Percentiles rank a stretch among this genome's conserved stretches.
phyloP scores from a whole-genome alignment of 306 rosid genomes.

The Corylus heterophylla region DNA sequence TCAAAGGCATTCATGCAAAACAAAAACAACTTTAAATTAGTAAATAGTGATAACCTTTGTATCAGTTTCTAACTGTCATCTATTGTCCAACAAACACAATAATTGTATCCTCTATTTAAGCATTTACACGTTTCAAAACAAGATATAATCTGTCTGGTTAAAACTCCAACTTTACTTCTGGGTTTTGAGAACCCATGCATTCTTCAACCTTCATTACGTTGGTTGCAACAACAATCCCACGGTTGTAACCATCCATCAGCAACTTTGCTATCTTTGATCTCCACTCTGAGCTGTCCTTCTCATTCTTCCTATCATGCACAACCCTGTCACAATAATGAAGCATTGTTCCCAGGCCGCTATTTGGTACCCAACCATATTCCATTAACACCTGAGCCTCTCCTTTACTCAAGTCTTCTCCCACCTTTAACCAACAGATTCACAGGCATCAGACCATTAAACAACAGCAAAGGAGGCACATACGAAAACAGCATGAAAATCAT shows the following conservation, averaged over 20 bases:
- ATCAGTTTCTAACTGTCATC: background rate
- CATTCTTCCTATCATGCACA: constrained; percentile 72
- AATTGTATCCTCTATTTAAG: background rate
- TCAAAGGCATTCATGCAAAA: background rate
- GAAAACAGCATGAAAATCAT: constrained; percentile 1
- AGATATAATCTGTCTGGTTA: constrained; percentile 9
- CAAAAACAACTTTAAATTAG: too few species aligned
- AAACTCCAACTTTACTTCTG: constrained; percentile 41
- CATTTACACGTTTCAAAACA: constrained; percentile 19
- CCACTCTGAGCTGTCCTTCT: constrained; percentile 68
- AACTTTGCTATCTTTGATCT: constrained; percentile 76
- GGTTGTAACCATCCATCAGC: constrained; percentile 66
- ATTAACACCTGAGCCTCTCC: constrained; percentile 73
- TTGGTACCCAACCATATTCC: constrained; percentile 80
- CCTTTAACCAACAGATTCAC: constrained; percentile 28
- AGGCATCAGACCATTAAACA: background rate
- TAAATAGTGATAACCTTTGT: background rate
- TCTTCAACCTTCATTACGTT: constrained; percentile 44
- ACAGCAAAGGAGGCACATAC: background rate
- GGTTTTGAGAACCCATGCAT: constrained; percentile 32
- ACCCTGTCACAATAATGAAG: constrained; percentile 83
- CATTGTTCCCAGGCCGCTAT: constrained; percentile 87
- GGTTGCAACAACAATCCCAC: constrained; percentile 50
- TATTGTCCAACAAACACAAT: background rate
- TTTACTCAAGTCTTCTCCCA: constrained; percentile 58